These are phyloP conservation scores for Cavenderia fasciculata DNA, from an alignment of 78 protist species.

Conservation along the genomic window DNA sequence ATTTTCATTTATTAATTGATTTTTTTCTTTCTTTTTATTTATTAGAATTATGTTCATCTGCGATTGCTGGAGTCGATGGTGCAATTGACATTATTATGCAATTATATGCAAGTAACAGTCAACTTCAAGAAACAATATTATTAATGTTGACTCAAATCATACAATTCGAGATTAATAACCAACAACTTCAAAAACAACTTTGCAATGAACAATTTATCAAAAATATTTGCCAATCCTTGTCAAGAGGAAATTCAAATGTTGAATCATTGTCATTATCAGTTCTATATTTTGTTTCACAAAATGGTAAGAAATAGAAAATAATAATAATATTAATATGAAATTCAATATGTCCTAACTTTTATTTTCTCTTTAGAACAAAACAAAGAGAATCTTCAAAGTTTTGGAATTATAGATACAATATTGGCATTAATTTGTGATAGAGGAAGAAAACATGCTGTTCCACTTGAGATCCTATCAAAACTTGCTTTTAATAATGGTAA, in stretches of 20 bases:
- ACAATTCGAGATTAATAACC: background rate
- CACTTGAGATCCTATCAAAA: constrained; percentile 23
- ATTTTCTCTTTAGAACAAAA: background rate
- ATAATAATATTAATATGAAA: background rate
- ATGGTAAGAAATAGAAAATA: too few relatives aligned
- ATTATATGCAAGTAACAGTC: background rate
- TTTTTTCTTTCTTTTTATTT: background rate
- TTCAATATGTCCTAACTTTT: background rate
- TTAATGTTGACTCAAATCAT: background rate
- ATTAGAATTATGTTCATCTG: background rate
- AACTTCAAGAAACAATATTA: constrained; percentile 13
- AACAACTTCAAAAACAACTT: background rate
- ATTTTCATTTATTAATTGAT: background rate
- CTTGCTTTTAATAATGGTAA: constrained; percentile 33
- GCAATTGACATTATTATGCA: background rate
- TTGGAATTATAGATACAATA: constrained; percentile 61
- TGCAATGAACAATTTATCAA: constrained; percentile 5
- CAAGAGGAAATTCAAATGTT: background rate
- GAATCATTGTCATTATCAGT: too few relatives aligned
- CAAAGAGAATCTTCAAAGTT: constrained; percentile 21
- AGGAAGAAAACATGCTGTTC: constrained; percentile 7
- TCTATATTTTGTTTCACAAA: too few relatives aligned
- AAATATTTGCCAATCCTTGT: background rate
- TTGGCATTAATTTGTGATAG: constrained; percentile 47
- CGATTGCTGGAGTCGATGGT: constrained; percentile 17